Percentiles rank a stretch among this genome's conserved stretches.
phyloP scores from a whole-genome alignment of 164 flowering plant genomes.

The Tetracentron sinense region DNA sequence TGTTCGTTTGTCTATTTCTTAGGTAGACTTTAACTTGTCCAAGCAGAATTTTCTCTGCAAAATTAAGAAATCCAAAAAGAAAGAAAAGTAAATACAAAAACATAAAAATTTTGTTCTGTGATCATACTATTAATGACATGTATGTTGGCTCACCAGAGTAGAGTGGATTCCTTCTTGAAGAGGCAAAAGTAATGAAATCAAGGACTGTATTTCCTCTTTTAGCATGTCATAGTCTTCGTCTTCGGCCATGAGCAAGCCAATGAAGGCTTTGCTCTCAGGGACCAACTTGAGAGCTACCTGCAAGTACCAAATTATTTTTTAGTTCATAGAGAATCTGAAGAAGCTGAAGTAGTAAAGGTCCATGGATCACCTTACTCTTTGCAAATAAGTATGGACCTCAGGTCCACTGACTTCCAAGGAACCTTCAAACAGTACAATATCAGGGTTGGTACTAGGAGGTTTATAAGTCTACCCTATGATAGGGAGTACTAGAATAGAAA shows the following conservation, averaged over 20 bases:
- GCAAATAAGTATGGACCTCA: too few species aligned
- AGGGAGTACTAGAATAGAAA: too few species aligned
- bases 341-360: background rate
- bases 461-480: too few species aligned
- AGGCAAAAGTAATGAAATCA: slow-evolving; percentile 35
- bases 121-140: background rate
- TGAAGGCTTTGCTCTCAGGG: slow-evolving; percentile 58
- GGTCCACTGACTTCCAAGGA: too few species aligned
- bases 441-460: too few species aligned
- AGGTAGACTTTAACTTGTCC: background rate
- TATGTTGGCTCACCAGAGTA: slow-evolving; percentile 28
- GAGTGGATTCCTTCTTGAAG: slow-evolving; percentile 34
- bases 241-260: slow-evolving; percentile 40
- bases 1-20: background rate
- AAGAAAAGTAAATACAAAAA: background rate
- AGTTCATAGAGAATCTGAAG: background rate
- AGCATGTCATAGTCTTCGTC: slow-evolving; percentile 42
- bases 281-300: slow-evolving; percentile 76
- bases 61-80: background rate
- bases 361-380: background rate
- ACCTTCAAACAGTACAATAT: too few species aligned
- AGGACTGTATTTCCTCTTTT: slow-evolving; percentile 34
- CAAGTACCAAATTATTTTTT: background rate
- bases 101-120: background rate
- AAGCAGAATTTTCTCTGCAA: background rate